These are phyloP conservation scores for Talaromyces amestolkiae DNA, from an alignment of 2,329 filamentous ascomycete species.

Conservation along the genomic window DNA sequence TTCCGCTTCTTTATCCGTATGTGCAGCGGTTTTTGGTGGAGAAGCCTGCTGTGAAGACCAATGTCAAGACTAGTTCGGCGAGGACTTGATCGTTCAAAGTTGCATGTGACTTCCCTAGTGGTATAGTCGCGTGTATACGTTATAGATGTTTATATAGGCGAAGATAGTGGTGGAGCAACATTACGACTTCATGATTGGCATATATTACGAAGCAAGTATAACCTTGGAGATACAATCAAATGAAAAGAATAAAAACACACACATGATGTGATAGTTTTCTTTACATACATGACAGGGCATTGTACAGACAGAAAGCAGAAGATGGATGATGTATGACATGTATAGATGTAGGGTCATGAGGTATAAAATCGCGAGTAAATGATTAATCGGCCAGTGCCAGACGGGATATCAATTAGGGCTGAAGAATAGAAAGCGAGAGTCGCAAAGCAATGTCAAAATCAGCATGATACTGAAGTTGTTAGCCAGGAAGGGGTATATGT, in stretches of 20 bases:
- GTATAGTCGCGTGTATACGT: background rate
- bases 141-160: background rate
- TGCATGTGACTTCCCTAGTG: background rate
- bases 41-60: slow-evolving; percentile 6
- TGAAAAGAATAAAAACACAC: background rate
- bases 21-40: slow-evolving; percentile 14
- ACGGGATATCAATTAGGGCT: background rate
- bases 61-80: background rate
- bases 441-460: slow-evolving; percentile 1
- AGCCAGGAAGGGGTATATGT: slow-evolving; percentile 6
- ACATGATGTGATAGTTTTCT: background rate
- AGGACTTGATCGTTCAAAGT: background rate
- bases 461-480: background rate
- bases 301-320: background rate
- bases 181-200: background rate
- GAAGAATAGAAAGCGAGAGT: background rate
- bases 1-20: slow-evolving; percentile 9
- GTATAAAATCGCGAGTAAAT: background rate
- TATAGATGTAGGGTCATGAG: background rate
- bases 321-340: background rate
- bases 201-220: background rate
- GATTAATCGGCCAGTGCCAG: slow-evolving; percentile 1
- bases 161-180: background rate
- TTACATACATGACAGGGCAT: background rate
- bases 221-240: background rate